These are phyloP conservation scores for Coniosporium tulheliwenetii DNA, from an alignment of 2,329 filamentous ascomycete species.

Conservation along the genomic window DNA sequence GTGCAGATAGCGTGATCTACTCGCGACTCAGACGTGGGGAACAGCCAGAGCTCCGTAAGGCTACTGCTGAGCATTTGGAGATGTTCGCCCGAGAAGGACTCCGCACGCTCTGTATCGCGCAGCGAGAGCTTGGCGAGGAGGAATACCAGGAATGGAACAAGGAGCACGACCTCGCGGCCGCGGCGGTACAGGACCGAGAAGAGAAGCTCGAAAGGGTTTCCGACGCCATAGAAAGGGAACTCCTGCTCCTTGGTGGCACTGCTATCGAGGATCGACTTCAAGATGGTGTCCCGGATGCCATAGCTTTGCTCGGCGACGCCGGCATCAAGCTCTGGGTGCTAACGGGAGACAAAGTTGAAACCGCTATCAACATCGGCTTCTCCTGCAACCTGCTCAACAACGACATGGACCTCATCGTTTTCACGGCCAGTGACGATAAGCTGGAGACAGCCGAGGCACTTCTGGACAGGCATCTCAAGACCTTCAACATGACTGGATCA, in stretches of 20 bases:
- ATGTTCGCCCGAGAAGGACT: slow-evolving; percentile 94
- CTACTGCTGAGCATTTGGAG: slow-evolving; percentile 86
- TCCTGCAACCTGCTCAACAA: slow-evolving; percentile 96
- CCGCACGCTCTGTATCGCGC: slow-evolving; percentile 84
- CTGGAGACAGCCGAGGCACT: slow-evolving; percentile 48
- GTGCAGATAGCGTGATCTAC: slow-evolving; percentile 94
- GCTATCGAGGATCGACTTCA: slow-evolving; percentile 95
- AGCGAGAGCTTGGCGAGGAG: slow-evolving; percentile 62
- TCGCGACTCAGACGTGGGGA: slow-evolving; percentile 73
- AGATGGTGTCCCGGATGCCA: slow-evolving; percentile 92
- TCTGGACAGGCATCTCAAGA: slow-evolving; percentile 55
- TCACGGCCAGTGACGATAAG: slow-evolving; percentile 69
- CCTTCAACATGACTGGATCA: slow-evolving; percentile 67
- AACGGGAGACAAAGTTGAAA: slow-evolving; percentile 97
- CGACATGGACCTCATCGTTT: slow-evolving; percentile 88
- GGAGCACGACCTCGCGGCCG: slow-evolving; percentile 74
- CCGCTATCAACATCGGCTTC: slow-evolving; percentile 98
- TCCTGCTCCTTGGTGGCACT: slow-evolving; percentile 79
- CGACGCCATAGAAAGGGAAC: slow-evolving; percentile 78
- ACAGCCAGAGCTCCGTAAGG: slow-evolving; percentile 66
- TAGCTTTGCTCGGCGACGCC: slow-evolving; percentile 74
- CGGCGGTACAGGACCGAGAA: slow-evolving; percentile 72
- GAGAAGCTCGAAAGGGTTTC: slow-evolving; percentile 84
- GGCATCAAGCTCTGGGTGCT: slow-evolving; percentile 98
- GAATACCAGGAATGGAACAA: slow-evolving; percentile 77